Evolutionary conservation across 352 stramenopile genomes (phyloP).

Genomic region (Phytophthora colocasiae): DNA sequence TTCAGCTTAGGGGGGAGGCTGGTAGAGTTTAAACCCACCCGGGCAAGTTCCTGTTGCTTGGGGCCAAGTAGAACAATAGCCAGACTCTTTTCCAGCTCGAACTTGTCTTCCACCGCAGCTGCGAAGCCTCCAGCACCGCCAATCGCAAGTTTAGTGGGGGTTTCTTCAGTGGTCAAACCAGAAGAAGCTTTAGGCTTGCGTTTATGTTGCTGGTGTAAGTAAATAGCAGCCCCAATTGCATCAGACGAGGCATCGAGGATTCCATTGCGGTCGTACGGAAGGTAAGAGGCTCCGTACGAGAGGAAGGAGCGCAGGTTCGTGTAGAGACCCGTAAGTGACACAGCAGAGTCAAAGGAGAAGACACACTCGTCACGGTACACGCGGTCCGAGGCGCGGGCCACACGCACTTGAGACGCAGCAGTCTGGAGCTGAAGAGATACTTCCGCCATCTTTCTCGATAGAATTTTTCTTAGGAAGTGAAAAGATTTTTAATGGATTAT

Average conservation of each 20-base stretch:
- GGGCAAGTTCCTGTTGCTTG: slow-evolving; percentile 45
- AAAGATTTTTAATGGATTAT: not conserved
- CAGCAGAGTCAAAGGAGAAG: slow-evolving; percentile 95
- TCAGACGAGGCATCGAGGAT: slow-evolving; percentile 22
- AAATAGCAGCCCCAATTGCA: slow-evolving; percentile 47
- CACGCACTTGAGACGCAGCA: slow-evolving; percentile 45
- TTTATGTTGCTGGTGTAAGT: slow-evolving; percentile 80
- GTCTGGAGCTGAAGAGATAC: slow-evolving; percentile 27
- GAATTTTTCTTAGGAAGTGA: not conserved
- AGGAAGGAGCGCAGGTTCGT: slow-evolving; percentile 96
- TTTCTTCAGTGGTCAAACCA: not conserved
- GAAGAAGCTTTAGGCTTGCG: slow-evolving; percentile 36
- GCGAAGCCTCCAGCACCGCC: slow-evolving; percentile 96
- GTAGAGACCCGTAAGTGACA: slow-evolving; percentile 72
- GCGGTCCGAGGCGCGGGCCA: slow-evolving; percentile 63
- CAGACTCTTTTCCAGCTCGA: slow-evolving; percentile 83
- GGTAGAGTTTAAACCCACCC: slow-evolving; percentile 42
- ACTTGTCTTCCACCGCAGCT: slow-evolving; percentile 88
- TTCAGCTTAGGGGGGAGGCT: slow-evolving; percentile 57
- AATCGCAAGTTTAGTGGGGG: slow-evolving; percentile 95
- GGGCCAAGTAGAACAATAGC: slow-evolving; percentile 78
- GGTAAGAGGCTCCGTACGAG: slow-evolving; percentile 87
- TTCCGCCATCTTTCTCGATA: slow-evolving; percentile 18
- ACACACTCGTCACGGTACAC: slow-evolving; percentile 98
- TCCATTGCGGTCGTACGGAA: slow-evolving; percentile 59